Base-by-base conservation (phyloP, 2,329 filamentous ascomycete species). In the Cladosporium phlei region DNA sequence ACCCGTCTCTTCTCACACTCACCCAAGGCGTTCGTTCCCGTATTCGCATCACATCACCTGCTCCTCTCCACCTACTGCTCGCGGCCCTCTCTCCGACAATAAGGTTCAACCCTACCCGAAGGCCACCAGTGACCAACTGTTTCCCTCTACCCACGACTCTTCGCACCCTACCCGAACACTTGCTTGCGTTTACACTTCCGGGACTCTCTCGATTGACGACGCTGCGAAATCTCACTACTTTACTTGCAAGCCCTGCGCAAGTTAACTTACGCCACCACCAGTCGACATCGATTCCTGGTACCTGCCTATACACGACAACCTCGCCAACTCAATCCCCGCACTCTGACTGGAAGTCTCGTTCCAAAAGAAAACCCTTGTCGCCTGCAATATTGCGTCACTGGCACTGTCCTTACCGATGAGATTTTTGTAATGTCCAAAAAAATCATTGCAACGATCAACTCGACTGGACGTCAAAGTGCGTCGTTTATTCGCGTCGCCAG, bases 371-470 rank as follows among this genome's bases (percentile, higher is more conserved):
- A 35, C 19, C 11, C 24, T 45, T 28, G 22, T 17, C 19, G 22
- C 42, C 42, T 43, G 42, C 42, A 34, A n/a, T n/a, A n/a, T 37
- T 27, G 24, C 42, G 32, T 32, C 42, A 37, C 42, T 22, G 29
- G 21, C 19, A 47, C 48, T 46, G 48, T 50, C 48, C 20, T 48
- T 50, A 48, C 46, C 39, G 46, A 51, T 59, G 57, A 46, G 46
- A 38, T 50, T 48, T 35, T 50, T 49, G 56, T 58, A 49, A 57
- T 57, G 55, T 54, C 62, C 46, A 65, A 63, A 57, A 93, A 90
- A 72, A 93, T 86, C 46, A 88, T 95, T 61, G 91, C 90, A 64
- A 84, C 95, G 63, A 90, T 97, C 72, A 97, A 97, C 71, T 88
- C 88, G 64, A 91, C 88, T 66, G 93, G 93, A 62, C 86, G 93